Evolutionary conservation across 1,139 yeast genomes (phyloP), one percentile per base, ranked within the genome.

Genomic region (Williopsis jadinii): DNA sequence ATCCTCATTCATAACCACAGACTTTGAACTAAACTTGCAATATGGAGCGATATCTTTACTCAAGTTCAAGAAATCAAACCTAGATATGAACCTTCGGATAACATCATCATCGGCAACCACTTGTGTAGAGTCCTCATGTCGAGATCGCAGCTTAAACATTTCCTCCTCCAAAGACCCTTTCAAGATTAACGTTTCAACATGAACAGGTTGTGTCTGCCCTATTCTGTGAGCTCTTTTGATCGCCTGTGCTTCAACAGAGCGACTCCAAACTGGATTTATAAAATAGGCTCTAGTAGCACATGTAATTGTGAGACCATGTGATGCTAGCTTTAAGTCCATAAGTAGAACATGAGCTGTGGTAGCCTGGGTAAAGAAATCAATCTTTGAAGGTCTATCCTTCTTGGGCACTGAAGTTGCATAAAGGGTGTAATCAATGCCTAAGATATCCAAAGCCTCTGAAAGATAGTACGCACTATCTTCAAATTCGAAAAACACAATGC

Each of bases 221-320:
- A 80, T 80, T 58, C 87, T 70, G 58, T 80, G 87, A 0, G 86
- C 82, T 63, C 87, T 73, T 50, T 80, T 80, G 40, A 80, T 78
- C 0, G 86, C 86, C 51, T 80, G 87, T 0, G 86, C 86, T 54
- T 80, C 87, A 9, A 77, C 67, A 0, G 84, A 73, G 44, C 78
- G 68, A 49, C 71, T 75, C 87, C 88, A 82, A 2, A 81, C 80
- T 0, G 88, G 88, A 48, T 73, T 79, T 11, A 80, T 66, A 51
- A 82, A 80, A 51, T 78, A 81, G 3, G 81, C 84, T 41, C 77
- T 68, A 0, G 86, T 77, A 3, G 88, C 88, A 1, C 80, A 70
- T 19, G 78, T 74, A 8, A 82, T 77, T 1, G 84, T 80, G 40
- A 82, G 59, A 0, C 90, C 90, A 62, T 80, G 86, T 0, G 88